A percentile compares a stretch with the other conserved stretches of the same genome.
These are phyloP conservation scores for Stagonosporopsis tanaceti DNA, from an alignment of 2,329 filamentous ascomycete species.

Conservation along the genomic window DNA sequence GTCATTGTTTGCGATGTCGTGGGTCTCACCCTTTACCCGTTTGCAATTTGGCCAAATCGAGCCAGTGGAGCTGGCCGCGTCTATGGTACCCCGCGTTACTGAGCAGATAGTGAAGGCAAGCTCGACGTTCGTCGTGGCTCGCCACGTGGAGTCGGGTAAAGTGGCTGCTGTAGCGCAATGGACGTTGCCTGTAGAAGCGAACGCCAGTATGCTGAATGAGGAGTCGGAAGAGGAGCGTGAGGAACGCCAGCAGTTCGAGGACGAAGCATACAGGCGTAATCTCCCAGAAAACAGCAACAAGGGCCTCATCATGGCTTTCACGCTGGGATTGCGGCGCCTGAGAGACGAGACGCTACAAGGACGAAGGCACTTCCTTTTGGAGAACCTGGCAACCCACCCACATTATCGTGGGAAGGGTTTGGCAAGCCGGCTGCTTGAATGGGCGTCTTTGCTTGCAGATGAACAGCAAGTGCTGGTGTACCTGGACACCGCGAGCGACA, in stretches of 20 bases:
- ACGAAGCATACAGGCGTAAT: constrained; percentile 29
- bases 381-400: constrained; percentile 41
- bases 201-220: neutral
- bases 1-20: constrained; percentile 35
- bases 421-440: constrained; percentile 31
- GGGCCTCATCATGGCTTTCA: constrained; percentile 36
- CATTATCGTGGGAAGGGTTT: constrained; percentile 34
- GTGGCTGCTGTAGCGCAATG: constrained; percentile 41
- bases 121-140: constrained; percentile 26
- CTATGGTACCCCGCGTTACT: constrained; percentile 35
- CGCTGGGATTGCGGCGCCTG: constrained; percentile 22
- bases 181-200: constrained; percentile 21
- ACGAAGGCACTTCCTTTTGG: constrained; percentile 29
- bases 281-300: constrained; percentile 38
- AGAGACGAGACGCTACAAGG: constrained; percentile 22
- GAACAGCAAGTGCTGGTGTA: constrained; percentile 29
- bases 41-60: constrained; percentile 41
- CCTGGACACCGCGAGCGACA: constrained; percentile 38
- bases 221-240: constrained; percentile 29
- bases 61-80: constrained; percentile 17
- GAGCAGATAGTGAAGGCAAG: constrained; percentile 24
- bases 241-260: constrained; percentile 34
- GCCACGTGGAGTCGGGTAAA: constrained; percentile 10
- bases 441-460: constrained; percentile 28
- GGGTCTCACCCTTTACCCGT: constrained; percentile 36